A percentile compares a stretch with the other conserved stretches of the same genome.
phyloP scores from a whole-genome alignment of 257 asterid species.

The Nicotiana noctiflora region DNA sequence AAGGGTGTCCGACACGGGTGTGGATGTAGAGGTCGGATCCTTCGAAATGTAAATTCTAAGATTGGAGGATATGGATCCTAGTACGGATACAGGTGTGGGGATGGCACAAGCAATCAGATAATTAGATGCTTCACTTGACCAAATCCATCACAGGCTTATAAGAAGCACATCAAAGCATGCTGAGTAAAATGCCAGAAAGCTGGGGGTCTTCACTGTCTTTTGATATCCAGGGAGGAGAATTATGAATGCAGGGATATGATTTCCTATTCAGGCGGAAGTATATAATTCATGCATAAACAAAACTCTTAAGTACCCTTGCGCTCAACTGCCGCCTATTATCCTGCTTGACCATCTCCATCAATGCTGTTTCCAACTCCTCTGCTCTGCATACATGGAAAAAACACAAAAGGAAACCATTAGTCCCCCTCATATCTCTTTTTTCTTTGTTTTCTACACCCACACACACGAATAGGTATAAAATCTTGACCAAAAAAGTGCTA shows the following conservation, averaged over 20 bases:
- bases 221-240: neutral
- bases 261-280: neutral
- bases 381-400: slow-evolving; percentile 50
- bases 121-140: slow-evolving; percentile 3
- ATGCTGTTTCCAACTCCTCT: slow-evolving; percentile 91
- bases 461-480: neutral
- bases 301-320: slow-evolving; percentile 56
- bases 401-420: neutral
- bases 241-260: neutral
- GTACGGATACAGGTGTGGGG: no score
- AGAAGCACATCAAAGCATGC: neutral
- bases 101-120: neutral
- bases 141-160: slow-evolving; percentile 1
- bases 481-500: neutral
- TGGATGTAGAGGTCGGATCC: no score
- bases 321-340: slow-evolving; percentile 89
- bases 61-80: no score
- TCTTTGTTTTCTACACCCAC: neutral
- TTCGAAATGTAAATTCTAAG: no score
- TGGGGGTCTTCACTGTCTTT: neutral
- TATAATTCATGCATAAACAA: slow-evolving; percentile 5
- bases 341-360: slow-evolving; percentile 97
- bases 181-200: neutral
- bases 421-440: neutral
- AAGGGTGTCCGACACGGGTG: no score